Evolutionary conservation across 1,139 yeast species (phyloP).

Genomic region (Diutina mesorugosa): DNA sequence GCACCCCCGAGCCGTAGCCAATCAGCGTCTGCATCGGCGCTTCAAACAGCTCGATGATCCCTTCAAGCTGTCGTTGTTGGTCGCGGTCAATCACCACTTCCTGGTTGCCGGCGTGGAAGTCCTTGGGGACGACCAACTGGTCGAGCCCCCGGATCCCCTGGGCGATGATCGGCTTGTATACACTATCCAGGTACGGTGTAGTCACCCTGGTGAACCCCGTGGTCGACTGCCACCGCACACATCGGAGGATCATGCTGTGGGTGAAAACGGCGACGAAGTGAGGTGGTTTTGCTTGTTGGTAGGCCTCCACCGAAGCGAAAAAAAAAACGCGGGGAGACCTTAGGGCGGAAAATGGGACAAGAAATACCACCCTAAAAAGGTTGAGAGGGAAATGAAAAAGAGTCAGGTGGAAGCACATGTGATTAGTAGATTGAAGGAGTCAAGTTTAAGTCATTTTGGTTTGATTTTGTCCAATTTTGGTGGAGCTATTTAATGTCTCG

Average conservation of each 20-base stretch:
- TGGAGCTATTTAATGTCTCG: too few species aligned
- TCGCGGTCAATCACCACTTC: conserved; percentile 1
- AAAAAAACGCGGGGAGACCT: too few species aligned
- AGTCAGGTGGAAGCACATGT: too few species aligned
- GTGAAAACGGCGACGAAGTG: not conserved
- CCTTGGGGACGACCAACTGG: not conserved
- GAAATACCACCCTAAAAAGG: too few species aligned
- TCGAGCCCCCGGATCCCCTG: not conserved
- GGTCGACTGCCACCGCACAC: not conserved
- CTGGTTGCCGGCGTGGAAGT: conserved; percentile 1
- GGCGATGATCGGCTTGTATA: not conserved
- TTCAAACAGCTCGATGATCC: not conserved
- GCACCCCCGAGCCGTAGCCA: conserved; percentile 95
- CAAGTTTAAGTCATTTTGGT: too few species aligned
- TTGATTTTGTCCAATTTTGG: too few species aligned
- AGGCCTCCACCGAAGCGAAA: too few species aligned
- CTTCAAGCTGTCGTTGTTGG: not conserved
- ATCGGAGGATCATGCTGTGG: not conserved
- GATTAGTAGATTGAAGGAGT: too few species aligned
- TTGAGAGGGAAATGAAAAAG: too few species aligned
- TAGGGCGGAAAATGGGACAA: too few species aligned
- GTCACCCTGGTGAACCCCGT: conserved; percentile 1
- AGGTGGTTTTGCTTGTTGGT: not conserved
- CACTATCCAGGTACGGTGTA: not conserved
- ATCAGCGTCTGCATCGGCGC: conserved; percentile 12